A percentile compares a stretch with the other conserved stretches of the same genome.
These are phyloP conservation scores for Cryptosporidium ryanae DNA, from an alignment of 169 alveolate genomes.

Conservation along the genomic window DNA sequence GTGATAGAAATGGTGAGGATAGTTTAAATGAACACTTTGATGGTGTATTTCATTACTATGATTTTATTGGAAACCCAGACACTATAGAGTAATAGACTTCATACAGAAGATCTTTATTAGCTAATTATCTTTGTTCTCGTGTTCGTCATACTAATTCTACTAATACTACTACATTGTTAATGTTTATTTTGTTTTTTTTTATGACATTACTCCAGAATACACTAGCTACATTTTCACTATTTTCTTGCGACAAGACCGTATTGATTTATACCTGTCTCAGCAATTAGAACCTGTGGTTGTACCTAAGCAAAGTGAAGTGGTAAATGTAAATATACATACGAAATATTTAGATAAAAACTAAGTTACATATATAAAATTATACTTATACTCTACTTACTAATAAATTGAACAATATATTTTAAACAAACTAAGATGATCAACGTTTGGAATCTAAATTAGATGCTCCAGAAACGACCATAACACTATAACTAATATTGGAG, in stretches of 20 bases:
- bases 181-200: too few relatives aligned
- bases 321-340: too few relatives aligned
- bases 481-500: conserved; percentile 69
- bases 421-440: conserved; percentile 1
- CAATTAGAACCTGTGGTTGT: too few relatives aligned
- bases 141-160: not conserved
- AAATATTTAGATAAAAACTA: not conserved
- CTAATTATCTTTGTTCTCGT: not conserved
- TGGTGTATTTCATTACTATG: conserved; percentile 67
- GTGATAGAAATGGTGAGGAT: conserved; percentile 9
- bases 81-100: conserved; percentile 12
- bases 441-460: conserved; percentile 70
- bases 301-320: too few relatives aligned
- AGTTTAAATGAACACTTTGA: conserved; percentile 44
- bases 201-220: too few relatives aligned
- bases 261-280: too few relatives aligned
- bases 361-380: conserved; percentile 25
- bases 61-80: conserved; percentile 39
- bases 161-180: too few relatives aligned
- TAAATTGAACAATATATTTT: conserved; percentile 11
- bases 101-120: conserved; percentile 1
- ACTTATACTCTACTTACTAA: conserved; percentile 11
- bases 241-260: too few relatives aligned
- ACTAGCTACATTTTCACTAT: too few relatives aligned
- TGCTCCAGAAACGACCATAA: conserved; percentile 72